These are phyloP conservation scores for Haplosporangium sp. DNA, from an alignment of 371 early-diverging fungal genomes.

Conservation along the genomic window DNA sequence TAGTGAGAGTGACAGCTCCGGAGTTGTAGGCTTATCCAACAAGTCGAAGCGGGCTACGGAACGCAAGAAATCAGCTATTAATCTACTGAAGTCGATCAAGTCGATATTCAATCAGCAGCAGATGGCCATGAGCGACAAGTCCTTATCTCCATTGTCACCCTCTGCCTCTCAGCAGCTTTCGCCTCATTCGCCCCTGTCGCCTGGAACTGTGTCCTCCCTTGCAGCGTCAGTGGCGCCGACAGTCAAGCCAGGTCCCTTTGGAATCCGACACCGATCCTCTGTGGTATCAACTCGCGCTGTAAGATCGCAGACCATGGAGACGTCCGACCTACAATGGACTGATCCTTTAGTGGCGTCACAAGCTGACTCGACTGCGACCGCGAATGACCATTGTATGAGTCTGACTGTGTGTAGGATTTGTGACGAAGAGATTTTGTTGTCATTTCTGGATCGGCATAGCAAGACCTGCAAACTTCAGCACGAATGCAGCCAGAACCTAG, in stretches of 20 bases:
- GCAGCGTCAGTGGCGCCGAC: background rate
- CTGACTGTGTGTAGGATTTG: slow-evolving; percentile 53
- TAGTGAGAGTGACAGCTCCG: slow-evolving; percentile 51
- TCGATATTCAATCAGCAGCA: slow-evolving; percentile 42
- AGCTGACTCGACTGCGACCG: background rate
- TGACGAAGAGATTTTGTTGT: slow-evolving; percentile 44
- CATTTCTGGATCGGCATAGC: slow-evolving; percentile 50
- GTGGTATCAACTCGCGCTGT: slow-evolving; percentile 14
- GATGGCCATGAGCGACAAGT: slow-evolving; percentile 7
- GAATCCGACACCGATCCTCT: slow-evolving; percentile 37
- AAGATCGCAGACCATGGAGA: slow-evolving; percentile 38
- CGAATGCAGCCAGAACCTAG: slow-evolving; percentile 51
- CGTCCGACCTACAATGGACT: slow-evolving; percentile 13
- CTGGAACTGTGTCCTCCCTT: slow-evolving; percentile 16
- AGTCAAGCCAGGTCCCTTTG: slow-evolving; percentile 26
- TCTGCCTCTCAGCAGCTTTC: slow-evolving; percentile 30
- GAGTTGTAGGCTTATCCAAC: slow-evolving; percentile 7
- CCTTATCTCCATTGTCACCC: slow-evolving; percentile 27
- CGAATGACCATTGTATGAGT: slow-evolving; percentile 4
- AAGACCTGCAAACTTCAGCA: slow-evolving; percentile 53
- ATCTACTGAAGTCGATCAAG: slow-evolving; percentile 44
- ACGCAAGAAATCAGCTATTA: slow-evolving; percentile 29
- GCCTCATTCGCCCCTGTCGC: slow-evolving; percentile 29
- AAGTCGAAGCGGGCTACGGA: slow-evolving; percentile 30
- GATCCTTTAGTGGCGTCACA: background rate